These are phyloP conservation scores for Podaxis sp. DNA, from an alignment of 768 basidiomycete genomes.

Conservation along the genomic window DNA sequence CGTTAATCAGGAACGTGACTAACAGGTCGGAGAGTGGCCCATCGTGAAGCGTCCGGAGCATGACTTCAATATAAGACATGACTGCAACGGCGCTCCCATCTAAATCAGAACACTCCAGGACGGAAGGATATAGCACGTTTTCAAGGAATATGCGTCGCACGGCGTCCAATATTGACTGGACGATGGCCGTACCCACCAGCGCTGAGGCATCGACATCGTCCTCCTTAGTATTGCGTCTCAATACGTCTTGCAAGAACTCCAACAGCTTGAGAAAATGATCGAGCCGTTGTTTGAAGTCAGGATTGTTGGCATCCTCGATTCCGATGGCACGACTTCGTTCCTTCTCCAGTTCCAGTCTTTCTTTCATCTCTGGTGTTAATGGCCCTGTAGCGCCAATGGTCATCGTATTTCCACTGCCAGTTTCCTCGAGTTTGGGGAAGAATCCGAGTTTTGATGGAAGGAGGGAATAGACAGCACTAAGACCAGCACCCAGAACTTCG, in stretches of 20 bases:
- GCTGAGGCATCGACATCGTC: conserved; percentile 56
- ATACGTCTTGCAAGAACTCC: conserved; percentile 89
- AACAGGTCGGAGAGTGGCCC: conserved; percentile 70
- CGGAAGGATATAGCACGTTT: conserved; percentile 89
- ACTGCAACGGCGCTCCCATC: conserved; percentile 98
- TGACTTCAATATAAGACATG: conserved; percentile 91
- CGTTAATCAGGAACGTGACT: conserved; percentile 78
- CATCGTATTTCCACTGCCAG: conserved; percentile 56
- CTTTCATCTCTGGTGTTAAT: conserved; percentile 56
- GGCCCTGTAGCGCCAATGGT: conserved; percentile 62
- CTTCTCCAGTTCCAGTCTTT: conserved; percentile 42
- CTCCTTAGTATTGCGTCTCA: conserved; percentile 59
- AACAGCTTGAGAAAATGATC: conserved; percentile 89
- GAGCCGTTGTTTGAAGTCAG: conserved; percentile 76
- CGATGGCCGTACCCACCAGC: conserved; percentile 76
- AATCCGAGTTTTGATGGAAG: conserved; percentile 87
- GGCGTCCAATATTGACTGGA: conserved; percentile 79
- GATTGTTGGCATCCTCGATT: conserved; percentile 71
- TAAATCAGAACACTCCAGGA: conserved; percentile 86
- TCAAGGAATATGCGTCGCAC: conserved; percentile 86
- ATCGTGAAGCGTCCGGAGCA: conserved; percentile 71
- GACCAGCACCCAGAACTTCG: conserved; percentile 91
- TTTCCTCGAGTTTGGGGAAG: conserved; percentile 39
- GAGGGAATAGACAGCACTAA: conserved; percentile 90
- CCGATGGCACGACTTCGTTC: conserved; percentile 60